Evolutionary conservation across 176 grass and related monocot species (phyloP), one percentile per base, ranked within the genome.

Genomic region (Rhynchospora tenuis): DNA sequence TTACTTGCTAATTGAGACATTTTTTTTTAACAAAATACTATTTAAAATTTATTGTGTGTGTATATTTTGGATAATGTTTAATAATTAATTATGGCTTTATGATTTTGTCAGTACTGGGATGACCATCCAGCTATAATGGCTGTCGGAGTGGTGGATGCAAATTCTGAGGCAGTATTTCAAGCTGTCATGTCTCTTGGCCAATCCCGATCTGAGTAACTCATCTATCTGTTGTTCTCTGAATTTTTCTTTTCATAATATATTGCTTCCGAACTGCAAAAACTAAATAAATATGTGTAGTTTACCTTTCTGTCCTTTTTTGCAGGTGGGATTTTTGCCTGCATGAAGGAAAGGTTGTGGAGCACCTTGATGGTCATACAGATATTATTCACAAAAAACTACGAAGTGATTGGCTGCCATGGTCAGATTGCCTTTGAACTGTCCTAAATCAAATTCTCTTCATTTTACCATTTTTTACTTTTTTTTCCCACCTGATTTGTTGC

Each of bases 91-190:
- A 29, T 88, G 48, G 59, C 50, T 78, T 71, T 89, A 6, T 86
- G 65, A 44, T 24, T 87, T 90, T 38, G 13, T 88, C 83, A 98
- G 95, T 90, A 90, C 73, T 95, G 92, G 93, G 89, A 98, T 89
- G 93, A 95, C 78, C 89, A 98, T 84, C 95, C 95, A 0, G 95
- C 95, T 88, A 94, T 98, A 91, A 98, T 98, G 95, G 93, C 92
- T 59, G 95, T 98, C 59, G 95, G 95, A 60, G 92, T 95, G 46
- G 95, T 98, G 85, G 93, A 95, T 79, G 90, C 92, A 3, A 93
- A 90, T 90, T 91, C 91, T 28, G 95, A 95, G 75, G 83, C 81
- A 82, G 88, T 95, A 81, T 98, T 95, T 85, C 90, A 92, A 82
- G 90, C 95, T 83, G 64, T 98, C 81, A 98, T 98, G 95, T 98